phyloP scores from a whole-genome alignment of 768 basidiomycete species.

The Pisolithus microcarpus region DNA sequence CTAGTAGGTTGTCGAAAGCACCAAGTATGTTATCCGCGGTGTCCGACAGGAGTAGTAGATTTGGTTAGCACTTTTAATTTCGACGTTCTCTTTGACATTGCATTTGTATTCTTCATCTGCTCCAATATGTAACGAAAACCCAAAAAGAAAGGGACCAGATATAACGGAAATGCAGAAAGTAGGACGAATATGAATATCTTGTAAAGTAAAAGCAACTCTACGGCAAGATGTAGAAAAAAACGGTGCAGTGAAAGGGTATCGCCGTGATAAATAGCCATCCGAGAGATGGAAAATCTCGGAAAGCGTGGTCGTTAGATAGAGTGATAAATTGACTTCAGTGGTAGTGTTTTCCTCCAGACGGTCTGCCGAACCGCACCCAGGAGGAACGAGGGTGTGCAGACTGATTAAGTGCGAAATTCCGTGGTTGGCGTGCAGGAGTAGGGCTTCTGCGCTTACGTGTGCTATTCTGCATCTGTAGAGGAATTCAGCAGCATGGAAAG shows the following conservation, averaged over 20 bases:
- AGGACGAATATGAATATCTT: constrained; percentile 7
- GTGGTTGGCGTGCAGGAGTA: constrained; percentile 49
- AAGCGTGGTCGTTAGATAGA: constrained; percentile 9
- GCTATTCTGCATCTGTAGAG: constrained; percentile 55
- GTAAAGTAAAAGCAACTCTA: constrained; percentile 7
- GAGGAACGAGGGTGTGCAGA: constrained; percentile 40
- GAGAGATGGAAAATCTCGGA: constrained; percentile 16
- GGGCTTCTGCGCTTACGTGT: constrained; percentile 56
- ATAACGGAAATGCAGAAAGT: constrained; percentile 5
- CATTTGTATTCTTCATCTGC: constrained; percentile 10
- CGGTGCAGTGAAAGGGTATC: constrained; percentile 18
- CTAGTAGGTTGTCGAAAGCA: constrained; percentile 28
- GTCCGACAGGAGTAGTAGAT: constrained; percentile 27
- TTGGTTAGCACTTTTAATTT: constrained; percentile 16
- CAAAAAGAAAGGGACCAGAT: constrained; percentile 1
- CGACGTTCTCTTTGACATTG: constrained; percentile 5
- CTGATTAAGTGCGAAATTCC: constrained; percentile 40
- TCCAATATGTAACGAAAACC: constrained; percentile 3
- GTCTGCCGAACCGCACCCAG: constrained; percentile 62
- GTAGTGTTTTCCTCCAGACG: constrained; percentile 50
- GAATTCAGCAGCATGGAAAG: not conserved
- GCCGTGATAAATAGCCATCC: constrained; percentile 21
- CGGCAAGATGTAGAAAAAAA: constrained; percentile 5
- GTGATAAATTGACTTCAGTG: constrained; percentile 33
- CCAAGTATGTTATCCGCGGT: constrained; percentile 36